phyloP scores from a whole-genome alignment of 352 stramenopile species.

The Pythium plurisporium region DNA sequence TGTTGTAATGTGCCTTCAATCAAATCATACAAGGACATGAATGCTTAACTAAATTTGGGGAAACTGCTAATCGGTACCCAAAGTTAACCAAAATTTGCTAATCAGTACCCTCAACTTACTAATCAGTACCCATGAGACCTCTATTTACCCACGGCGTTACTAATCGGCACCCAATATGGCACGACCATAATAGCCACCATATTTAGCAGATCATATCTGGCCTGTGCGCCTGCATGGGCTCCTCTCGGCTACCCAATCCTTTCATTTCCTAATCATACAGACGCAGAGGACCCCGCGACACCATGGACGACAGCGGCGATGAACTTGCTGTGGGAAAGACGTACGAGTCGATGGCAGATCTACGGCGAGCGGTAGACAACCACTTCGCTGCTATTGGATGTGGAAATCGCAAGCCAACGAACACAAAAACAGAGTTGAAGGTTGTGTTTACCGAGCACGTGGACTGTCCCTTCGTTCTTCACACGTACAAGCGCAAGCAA shows the following conservation, averaged over 20 bases:
- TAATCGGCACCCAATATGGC: neutral
- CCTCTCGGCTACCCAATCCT: too few relatives aligned
- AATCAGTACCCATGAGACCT: neutral
- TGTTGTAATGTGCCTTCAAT: too few relatives aligned
- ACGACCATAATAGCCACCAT: too few relatives aligned
- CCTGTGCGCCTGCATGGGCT: too few relatives aligned
- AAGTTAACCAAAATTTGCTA: neutral
- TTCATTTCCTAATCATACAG: neutral
- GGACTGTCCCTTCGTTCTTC: neutral
- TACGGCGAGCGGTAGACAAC: neutral
- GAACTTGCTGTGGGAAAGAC: neutral
- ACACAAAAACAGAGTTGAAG: constrained; percentile 2
- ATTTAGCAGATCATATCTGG: too few relatives aligned
- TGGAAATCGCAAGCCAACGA: neutral
- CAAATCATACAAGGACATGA: too few relatives aligned
- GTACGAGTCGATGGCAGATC: neutral
- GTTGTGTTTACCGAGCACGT: neutral
- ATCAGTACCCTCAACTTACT: neutral
- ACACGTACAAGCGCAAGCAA: neutral
- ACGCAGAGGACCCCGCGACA: too few relatives aligned
- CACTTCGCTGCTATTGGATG: neutral
- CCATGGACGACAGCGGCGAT: too few relatives aligned
- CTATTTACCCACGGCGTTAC: neutral
- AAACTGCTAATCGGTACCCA: neutral
- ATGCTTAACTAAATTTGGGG: too few relatives aligned